phyloP scores from a whole-genome alignment of 2,329 filamentous ascomycete species.

The Penicillium sp. region DNA sequence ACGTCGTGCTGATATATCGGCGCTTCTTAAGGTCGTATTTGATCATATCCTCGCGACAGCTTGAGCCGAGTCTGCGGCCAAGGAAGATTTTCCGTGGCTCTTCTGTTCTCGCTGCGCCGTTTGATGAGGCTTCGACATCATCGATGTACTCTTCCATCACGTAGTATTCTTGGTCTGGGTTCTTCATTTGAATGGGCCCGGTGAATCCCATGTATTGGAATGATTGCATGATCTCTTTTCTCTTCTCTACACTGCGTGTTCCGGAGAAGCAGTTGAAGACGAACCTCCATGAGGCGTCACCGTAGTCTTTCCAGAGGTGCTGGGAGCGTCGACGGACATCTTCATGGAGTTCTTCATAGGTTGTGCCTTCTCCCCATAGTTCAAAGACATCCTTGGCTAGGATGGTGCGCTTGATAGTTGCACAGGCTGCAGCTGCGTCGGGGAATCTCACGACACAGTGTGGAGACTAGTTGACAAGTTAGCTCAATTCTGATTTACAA shows the following conservation, averaged over 20 bases:
- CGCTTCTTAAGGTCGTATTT: slow-evolving; percentile 91
- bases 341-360: slow-evolving; percentile 68
- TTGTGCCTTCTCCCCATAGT: slow-evolving; percentile 76
- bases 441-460: slow-evolving; percentile 76
- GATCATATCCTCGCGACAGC: slow-evolving; percentile 66
- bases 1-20: slow-evolving; percentile 90
- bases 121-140: slow-evolving; percentile 30
- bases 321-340: slow-evolving; percentile 61
- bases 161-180: slow-evolving; percentile 72
- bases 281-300: slow-evolving; percentile 74
- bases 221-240: slow-evolving; percentile 75
- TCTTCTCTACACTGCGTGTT: slow-evolving; percentile 63
- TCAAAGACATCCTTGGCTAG: slow-evolving; percentile 83
- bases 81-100: slow-evolving; percentile 67
- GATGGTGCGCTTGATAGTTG: slow-evolving; percentile 74
- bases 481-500: slow-evolving; percentile 17
- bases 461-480: slow-evolving; percentile 65
- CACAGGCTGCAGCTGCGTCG: slow-evolving; percentile 63
- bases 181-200: slow-evolving; percentile 75
- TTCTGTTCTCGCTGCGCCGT: slow-evolving; percentile 44
- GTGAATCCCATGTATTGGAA: slow-evolving; percentile 77
- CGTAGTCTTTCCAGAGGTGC: slow-evolving; percentile 68
- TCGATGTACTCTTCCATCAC: slow-evolving; percentile 80
- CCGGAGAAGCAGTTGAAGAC: slow-evolving; percentile 79
- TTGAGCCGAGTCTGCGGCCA: slow-evolving; percentile 68